A percentile compares a stretch with the other conserved stretches of the same genome.
phyloP scores from a whole-genome alignment of 1,139 yeast genomes.

The Kluyveromyces sp. region DNA sequence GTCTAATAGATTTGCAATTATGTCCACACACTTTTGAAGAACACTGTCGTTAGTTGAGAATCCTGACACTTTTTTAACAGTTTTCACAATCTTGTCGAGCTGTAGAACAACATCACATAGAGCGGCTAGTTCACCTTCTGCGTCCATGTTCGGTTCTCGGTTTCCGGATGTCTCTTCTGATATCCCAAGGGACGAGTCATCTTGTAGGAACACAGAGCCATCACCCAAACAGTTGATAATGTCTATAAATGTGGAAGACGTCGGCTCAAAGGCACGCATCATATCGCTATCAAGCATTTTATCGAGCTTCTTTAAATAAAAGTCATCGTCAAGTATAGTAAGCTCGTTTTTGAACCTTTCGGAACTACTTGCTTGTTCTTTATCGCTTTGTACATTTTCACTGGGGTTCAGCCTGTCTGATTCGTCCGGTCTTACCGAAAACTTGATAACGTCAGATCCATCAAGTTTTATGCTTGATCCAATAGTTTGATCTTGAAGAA shows the following conservation, averaged over 20 bases:
- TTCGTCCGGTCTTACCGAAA: neutral
- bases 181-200: neutral
- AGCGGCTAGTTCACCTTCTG: neutral
- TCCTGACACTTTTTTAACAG: neutral
- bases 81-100: neutral
- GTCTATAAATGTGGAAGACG: neutral
- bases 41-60: neutral
- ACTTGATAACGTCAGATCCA: conserved; percentile 1
- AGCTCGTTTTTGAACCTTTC: too few species aligned
- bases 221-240: neutral
- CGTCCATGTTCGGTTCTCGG: neutral
- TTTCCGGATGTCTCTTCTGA: neutral
- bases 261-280: neutral
- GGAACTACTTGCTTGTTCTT: neutral
- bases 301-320: neutral
- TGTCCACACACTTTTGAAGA: neutral
- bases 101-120: neutral
- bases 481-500: conserved; percentile 3
- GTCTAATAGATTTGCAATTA: neutral
- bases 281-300: neutral
- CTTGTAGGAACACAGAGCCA: neutral
- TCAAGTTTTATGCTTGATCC: conserved; percentile 7
- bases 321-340: neutral
- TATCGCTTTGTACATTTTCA: too few species aligned
- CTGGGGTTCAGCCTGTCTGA: neutral